Percentiles rank a stretch among this genome's conserved stretches.
These are phyloP conservation scores for Lichtheimia hyalospora DNA, from an alignment of 371 early-diverging fungal genomes.

Conservation along the genomic window DNA sequence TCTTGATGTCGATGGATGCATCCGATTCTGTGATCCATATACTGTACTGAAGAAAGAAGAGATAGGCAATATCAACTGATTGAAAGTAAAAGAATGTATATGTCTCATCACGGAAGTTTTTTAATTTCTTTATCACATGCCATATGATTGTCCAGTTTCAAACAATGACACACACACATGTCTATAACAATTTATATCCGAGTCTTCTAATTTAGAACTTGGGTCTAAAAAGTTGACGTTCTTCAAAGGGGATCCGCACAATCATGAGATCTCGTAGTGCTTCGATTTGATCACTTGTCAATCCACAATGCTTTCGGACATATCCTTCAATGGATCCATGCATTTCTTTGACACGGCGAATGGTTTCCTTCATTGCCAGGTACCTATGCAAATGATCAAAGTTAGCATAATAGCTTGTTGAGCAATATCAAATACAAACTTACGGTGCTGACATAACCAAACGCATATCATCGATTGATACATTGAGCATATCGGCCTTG, in stretches of 20 bases:
- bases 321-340: constrained; percentile 36
- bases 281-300: constrained; percentile 31
- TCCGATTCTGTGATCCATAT: constrained; percentile 1
- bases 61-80: background rate
- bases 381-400: constrained; percentile 19
- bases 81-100: background rate
- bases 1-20: constrained; percentile 1
- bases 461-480: constrained; percentile 33
- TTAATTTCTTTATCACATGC: background rate
- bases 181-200: background rate
- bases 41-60: constrained; percentile 2
- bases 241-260: constrained; percentile 47
- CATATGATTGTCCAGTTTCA: background rate
- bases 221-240: constrained; percentile 41
- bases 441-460: constrained; percentile 54
- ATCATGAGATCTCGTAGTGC: constrained; percentile 39
- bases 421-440: constrained; percentile 8
- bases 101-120: constrained; percentile 3
- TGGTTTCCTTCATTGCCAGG: constrained; percentile 45
- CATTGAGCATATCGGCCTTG: constrained; percentile 32
- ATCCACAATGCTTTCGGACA: constrained; percentile 30
- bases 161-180: background rate
- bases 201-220: constrained; percentile 9
- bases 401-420: background rate
- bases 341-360: constrained; percentile 22